phyloP scores from a whole-genome alignment of 2,329 filamentous ascomycete species.

The Calonectria fujianensis region DNA sequence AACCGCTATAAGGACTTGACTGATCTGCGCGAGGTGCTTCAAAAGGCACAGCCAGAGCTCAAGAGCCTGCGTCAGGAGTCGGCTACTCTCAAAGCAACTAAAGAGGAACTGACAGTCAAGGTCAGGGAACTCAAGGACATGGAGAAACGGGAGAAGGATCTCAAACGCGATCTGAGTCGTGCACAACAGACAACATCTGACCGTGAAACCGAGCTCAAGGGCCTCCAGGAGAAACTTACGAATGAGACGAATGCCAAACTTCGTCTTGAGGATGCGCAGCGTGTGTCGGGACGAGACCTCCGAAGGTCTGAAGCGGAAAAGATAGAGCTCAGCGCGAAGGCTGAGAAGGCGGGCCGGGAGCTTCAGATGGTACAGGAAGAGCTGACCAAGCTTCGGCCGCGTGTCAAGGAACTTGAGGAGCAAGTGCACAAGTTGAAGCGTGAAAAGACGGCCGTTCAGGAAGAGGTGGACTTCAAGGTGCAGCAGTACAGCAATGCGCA shows the following conservation, averaged over 20 bases:
- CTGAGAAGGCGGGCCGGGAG: slow-evolving; percentile 83
- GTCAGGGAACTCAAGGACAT: slow-evolving; percentile 80
- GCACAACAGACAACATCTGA: slow-evolving; percentile 83
- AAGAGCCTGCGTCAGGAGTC: slow-evolving; percentile 86
- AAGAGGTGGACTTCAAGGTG: slow-evolving; percentile 89
- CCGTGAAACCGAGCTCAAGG: slow-evolving; percentile 85
- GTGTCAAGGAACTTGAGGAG: slow-evolving; percentile 81
- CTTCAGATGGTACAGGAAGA: slow-evolving; percentile 84
- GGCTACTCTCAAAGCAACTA: slow-evolving; percentile 81
- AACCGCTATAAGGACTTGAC: slow-evolving; percentile 91
- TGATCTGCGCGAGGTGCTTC: slow-evolving; percentile 85
- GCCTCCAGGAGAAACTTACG: slow-evolving; percentile 85
- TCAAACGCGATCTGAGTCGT: slow-evolving; percentile 82
- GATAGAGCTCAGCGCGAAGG: slow-evolving; percentile 83
- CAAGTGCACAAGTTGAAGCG: slow-evolving; percentile 80
- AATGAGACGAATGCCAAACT: slow-evolving; percentile 83
- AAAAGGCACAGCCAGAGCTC: slow-evolving; percentile 91
- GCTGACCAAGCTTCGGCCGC: slow-evolving; percentile 77
- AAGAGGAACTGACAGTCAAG: slow-evolving; percentile 81
- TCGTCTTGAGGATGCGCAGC: slow-evolving; percentile 86
- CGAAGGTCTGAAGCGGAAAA: slow-evolving; percentile 86
- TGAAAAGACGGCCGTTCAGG: slow-evolving; percentile 80
- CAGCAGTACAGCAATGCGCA: slow-evolving; percentile 92
- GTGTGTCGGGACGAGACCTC: slow-evolving; percentile 84
- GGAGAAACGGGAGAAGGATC: slow-evolving; percentile 88